These are phyloP conservation scores for Leccinum aurantiacum DNA, from an alignment of 768 basidiomycete species.

Conservation along the genomic window DNA sequence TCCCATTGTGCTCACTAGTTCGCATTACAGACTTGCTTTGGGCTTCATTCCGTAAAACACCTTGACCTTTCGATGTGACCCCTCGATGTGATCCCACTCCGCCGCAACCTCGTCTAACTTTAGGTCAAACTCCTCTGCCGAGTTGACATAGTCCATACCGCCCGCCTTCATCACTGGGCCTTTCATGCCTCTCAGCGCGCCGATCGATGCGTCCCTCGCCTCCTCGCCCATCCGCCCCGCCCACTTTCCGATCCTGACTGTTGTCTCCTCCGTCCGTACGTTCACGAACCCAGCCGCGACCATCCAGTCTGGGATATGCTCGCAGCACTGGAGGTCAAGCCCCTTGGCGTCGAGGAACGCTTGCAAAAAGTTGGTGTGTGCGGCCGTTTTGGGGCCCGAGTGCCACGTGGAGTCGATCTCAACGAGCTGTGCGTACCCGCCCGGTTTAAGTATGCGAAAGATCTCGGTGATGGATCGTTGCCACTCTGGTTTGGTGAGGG, in stretches of 20 bases:
- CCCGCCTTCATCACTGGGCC: slow-evolving; percentile 24
- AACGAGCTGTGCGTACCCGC: slow-evolving; percentile 32
- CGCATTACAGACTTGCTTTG: neutral
- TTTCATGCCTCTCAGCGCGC: slow-evolving; percentile 23
- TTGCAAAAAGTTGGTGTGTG: slow-evolving; percentile 10
- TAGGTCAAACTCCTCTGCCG: slow-evolving; percentile 20
- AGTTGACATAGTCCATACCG: slow-evolving; percentile 18
- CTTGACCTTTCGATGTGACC: slow-evolving; percentile 8
- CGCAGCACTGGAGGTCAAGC: slow-evolving; percentile 12
- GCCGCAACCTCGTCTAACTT: slow-evolving; percentile 18
- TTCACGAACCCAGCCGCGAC: neutral
- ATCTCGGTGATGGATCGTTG: slow-evolving; percentile 23
- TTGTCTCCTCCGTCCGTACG: slow-evolving; percentile 11
- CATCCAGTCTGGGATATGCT: slow-evolving; percentile 14
- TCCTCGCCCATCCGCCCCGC: slow-evolving; percentile 19
- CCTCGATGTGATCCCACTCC: slow-evolving; percentile 23
- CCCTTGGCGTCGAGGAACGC: slow-evolving; percentile 12
- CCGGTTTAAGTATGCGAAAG: slow-evolving; percentile 30
- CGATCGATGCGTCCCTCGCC: slow-evolving; percentile 20
- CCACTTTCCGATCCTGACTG: slow-evolving; percentile 20
- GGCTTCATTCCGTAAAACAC: slow-evolving; percentile 12
- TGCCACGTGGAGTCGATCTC: slow-evolving; percentile 24
- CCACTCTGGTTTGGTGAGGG: slow-evolving; percentile 28
- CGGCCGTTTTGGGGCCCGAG: slow-evolving; percentile 11
- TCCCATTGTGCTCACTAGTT: neutral